Conservation (phyloP, 2,329 filamentous ascomycete genomes). For the Sporothrix protearum region DNA sequence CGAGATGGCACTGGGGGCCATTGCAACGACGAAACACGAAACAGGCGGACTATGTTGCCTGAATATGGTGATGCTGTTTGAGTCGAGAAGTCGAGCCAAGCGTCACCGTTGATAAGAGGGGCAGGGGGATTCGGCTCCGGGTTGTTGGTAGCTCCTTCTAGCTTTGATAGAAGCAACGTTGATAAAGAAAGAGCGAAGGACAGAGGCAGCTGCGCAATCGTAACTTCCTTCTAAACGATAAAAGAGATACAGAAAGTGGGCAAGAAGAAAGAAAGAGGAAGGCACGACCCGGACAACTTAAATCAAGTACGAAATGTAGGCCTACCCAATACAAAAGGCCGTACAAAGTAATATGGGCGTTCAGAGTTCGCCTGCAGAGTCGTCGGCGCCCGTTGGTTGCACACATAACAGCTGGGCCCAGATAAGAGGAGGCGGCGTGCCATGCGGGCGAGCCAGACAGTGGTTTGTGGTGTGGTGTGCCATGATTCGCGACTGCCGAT, state of each 20-base stretch:
- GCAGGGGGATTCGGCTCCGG: no score
- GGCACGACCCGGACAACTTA: not conserved
- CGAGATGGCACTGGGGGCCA: constrained; percentile 57
- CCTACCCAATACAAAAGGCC: not conserved
- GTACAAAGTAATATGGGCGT: not conserved
- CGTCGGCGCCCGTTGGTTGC: not conserved
- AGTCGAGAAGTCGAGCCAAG: not conserved
- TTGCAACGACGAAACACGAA: constrained; percentile 31
- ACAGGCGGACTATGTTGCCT: not conserved
- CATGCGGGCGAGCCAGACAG: not conserved
- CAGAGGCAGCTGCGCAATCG: not conserved
- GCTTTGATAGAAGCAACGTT: not conserved
- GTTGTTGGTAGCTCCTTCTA: not conserved
- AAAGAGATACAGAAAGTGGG: not conserved
- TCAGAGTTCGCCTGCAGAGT: not conserved
- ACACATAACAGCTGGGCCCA: not conserved
- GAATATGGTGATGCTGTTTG: not conserved
- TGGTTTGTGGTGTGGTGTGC: not conserved
- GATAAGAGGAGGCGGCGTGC: not conserved
- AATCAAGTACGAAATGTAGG: not conserved
- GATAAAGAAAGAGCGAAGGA: not conserved
- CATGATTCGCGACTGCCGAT: not conserved
- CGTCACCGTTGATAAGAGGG: not conserved
- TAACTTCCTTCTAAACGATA: not conserved
- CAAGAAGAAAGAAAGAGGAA: constrained; percentile 2